Conservation (phyloP, 2,329 filamentous ascomycete species). For the Hymenoscyphus salicellus region DNA sequence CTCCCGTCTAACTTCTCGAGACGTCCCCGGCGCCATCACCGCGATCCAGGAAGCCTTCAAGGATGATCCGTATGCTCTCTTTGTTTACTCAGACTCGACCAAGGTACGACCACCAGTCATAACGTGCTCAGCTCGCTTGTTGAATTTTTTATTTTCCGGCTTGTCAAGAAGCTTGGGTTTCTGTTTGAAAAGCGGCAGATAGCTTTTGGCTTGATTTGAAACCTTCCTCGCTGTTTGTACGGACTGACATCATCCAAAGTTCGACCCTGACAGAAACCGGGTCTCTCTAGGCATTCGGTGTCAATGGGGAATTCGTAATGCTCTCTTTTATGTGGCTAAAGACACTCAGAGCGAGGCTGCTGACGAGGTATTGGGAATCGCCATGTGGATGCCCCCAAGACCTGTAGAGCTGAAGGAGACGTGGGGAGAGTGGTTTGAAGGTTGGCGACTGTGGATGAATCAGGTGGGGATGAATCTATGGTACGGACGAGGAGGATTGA, state of each 20-base stretch:
- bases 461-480: constrained; percentile 66
- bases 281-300: constrained; percentile 54
- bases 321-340: constrained; percentile 67
- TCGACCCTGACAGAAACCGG: constrained; percentile 18
- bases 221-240: not conserved
- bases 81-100: constrained; percentile 56
- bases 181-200: not conserved
- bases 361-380: constrained; percentile 62
- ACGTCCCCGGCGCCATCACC: constrained; percentile 62
- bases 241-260: constrained; percentile 13
- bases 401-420: constrained; percentile 46
- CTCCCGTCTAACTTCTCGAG: constrained; percentile 51
- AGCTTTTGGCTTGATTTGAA: not conserved
- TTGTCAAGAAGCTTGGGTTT: constrained; percentile 6
- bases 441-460: constrained; percentile 63
- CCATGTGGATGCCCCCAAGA: constrained; percentile 67
- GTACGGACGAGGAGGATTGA: constrained; percentile 67
- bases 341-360: constrained; percentile 44
- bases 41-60: constrained; percentile 66
- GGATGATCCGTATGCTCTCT: constrained; percentile 64
- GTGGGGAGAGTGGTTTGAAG: constrained; percentile 61
- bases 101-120: not conserved
- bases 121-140: not conserved
- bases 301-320: constrained; percentile 67
- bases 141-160: not conserved